Evolutionary conservation across 1,284 basidiomycete genomes (phyloP), one percentile per base, ranked within the genome.

Genomic region (Trametes polyzona): DNA sequence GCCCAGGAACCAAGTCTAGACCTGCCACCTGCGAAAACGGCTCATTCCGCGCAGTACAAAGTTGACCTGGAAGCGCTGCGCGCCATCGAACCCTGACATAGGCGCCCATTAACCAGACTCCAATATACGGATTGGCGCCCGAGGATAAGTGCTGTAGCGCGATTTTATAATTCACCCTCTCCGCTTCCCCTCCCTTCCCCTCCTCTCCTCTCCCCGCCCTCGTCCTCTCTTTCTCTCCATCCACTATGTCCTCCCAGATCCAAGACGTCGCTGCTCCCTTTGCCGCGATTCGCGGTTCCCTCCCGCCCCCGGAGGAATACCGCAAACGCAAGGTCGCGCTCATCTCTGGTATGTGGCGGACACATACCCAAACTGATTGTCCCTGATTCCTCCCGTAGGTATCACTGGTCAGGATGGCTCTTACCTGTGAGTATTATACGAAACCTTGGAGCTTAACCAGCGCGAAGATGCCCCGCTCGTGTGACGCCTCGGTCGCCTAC

Each of bases 391-490:
- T 19, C 39, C 37, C 60, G 32, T 67, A 93, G 93, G 93, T 72
- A 92, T 96, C 71, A 95, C 93, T 65, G 93, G 93, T 17, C 93
- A 95, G 75, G 93, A 95, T 74, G 93, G 93, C 29, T 94, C 92
- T 7, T 95, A 95, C 71, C 75, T 95, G 87, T 93, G 68, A 73
- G 87, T 73, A 12, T 26, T 27, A n/a, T 36, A n/a, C 9, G 35
- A 21, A n/a, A n/a, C n/a, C n/a, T n/a, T n/a, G n/a, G n/a, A n/a
- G n/a, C n/a, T n/a, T n/a, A n/a, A n/a, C n/a, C n/a, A n/a, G n/a
- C n/a, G 17, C 7, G 8, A 10, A 21, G n/a, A 16, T 21, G 14
- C 30, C 35, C 17, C 21, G 39, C 40, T 41, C 40, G 40, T 24
- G 40, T 41, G 40, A 7, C 7, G 41, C 48, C 33, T 11, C 6